Evolutionary conservation across 495 filamentous ascomycete genomes (phyloP), one percentile per base, ranked within the genome.

Genomic region (Penicillium salamii): DNA sequence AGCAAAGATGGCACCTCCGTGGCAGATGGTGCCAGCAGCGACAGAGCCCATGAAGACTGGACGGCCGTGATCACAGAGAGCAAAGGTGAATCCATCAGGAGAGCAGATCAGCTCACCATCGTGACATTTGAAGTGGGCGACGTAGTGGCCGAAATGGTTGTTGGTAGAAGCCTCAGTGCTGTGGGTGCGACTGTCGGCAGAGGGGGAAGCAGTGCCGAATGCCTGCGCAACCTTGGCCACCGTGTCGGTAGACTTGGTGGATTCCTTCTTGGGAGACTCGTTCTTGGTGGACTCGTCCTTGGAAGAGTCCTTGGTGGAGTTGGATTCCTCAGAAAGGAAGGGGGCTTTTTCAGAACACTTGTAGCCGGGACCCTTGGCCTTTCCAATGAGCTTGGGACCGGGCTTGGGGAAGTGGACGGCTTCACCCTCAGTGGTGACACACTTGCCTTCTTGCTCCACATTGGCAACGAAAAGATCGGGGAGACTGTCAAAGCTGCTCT

Each of bases 381-480:
- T 49, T n/a, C 62, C 62, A 4, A 58, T 11, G 4, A 65, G 51
- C 6, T 62, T 56, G 18, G 55, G 24, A 8, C 62, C 62, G 7
- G 62, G 62, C 44, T 47, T 33, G 29, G 62, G 62, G 60, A 67
- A 67, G 43, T 65, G 28, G 2, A 63, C 62, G 6, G 63, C 36
- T 7, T 63, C 36, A 2, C 53, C 49, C 21, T 70, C 69, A 3
- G 54, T 53, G n/a, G 70, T 69, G 18, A 55, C 53, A 39, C 62
- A 65, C 13, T 48, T 50, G 47, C 69, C 68, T n/a, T 50, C 54
- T 35, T 68, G 54, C 7, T 62, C 58, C 24, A 86, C 65, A 43
- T 87, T 86, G 46, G 83, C 82, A 4, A 76, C 57, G 60, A 84
- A 86, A 46, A 86, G 66, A 6, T 73, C 63, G 0, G 85, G 85